A percentile compares a stretch with the other conserved stretches of the same genome.
Conservation (phyloP, 1,284 basidiomycete species). For the Boletellus deceptivus region DNA sequence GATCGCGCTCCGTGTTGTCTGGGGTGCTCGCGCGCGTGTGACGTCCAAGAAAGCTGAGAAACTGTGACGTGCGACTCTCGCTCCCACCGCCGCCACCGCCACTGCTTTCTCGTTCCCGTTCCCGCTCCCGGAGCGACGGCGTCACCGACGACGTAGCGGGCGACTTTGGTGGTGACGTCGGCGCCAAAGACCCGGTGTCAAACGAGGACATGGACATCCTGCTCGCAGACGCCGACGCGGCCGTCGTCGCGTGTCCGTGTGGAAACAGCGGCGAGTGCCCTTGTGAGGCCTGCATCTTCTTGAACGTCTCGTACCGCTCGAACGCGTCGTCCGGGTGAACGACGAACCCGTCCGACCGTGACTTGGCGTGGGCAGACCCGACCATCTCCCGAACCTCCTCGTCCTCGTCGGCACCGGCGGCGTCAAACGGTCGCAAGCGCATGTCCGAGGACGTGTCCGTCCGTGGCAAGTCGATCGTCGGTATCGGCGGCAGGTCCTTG, state of each 20-base stretch:
- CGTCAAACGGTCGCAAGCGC: not conserved
- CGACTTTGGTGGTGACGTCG: constrained; percentile 37
- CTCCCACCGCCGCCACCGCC: not conserved
- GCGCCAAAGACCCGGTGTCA: constrained; percentile 50
- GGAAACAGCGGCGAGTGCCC: constrained; percentile 15
- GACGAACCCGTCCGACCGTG: constrained; percentile 13
- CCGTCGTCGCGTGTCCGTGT: constrained; percentile 19
- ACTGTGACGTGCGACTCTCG: constrained; percentile 39
- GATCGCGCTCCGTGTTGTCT: constrained; percentile 37
- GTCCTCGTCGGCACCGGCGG: not conserved
- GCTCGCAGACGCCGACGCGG: constrained; percentile 27
- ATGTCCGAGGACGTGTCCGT: constrained; percentile 1
- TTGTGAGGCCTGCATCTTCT: constrained; percentile 44
- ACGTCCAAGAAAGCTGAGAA: constrained; percentile 59
- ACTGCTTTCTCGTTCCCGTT: constrained; percentile 14
- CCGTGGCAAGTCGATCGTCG: constrained; percentile 34
- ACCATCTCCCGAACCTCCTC: not conserved
- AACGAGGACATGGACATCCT: constrained; percentile 61
- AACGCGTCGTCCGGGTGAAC: constrained; percentile 78
- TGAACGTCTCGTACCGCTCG: constrained; percentile 83
- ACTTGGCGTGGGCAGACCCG: constrained; percentile 3
- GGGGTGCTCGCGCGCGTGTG: constrained; percentile 33
- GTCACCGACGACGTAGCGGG: constrained; percentile 31
- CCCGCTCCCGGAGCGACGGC: constrained; percentile 25
- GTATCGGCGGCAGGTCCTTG: constrained; percentile 60